Conservation (phyloP, 768 basidiomycete species). For the Filobasidium wieringae region DNA sequence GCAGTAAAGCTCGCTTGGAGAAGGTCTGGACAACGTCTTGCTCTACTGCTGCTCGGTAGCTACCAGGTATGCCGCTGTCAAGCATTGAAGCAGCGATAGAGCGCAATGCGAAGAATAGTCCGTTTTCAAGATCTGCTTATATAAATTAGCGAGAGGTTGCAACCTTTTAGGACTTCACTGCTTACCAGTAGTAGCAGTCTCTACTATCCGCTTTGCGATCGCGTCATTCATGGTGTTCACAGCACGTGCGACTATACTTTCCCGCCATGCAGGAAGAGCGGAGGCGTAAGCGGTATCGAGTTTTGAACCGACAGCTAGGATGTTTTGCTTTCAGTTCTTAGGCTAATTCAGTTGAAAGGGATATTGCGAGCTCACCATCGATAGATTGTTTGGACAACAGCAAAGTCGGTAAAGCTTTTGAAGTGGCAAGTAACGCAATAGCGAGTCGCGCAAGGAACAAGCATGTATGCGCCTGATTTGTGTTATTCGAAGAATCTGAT, state of each 20-base stretch:
- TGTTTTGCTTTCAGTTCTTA: neutral
- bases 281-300: neutral
- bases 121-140: neutral
- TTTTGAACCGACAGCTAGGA: neutral
- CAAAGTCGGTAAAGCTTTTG: neutral
- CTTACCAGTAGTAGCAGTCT: neutral
- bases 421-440: neutral
- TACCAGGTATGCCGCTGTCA: constrained; percentile 1
- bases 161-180: too few species aligned
- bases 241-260: constrained; percentile 3
- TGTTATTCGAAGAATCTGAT: too few species aligned
- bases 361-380: neutral
- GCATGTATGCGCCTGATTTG: neutral
- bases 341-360: neutral
- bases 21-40: neutral
- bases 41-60: too few species aligned
- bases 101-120: neutral
- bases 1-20: neutral
- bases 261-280: neutral
- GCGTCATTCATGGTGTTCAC: constrained; percentile 2
- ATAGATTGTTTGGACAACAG: neutral
- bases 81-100: neutral
- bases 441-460: neutral
- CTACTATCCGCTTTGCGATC: neutral
- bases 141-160: neutral